Percentiles rank a stretch among this genome's conserved stretches.
Evolutionary conservation across 2,329 filamentous ascomycete species (phyloP).

Genomic region (Ophiostoma triangulosporum): DNA sequence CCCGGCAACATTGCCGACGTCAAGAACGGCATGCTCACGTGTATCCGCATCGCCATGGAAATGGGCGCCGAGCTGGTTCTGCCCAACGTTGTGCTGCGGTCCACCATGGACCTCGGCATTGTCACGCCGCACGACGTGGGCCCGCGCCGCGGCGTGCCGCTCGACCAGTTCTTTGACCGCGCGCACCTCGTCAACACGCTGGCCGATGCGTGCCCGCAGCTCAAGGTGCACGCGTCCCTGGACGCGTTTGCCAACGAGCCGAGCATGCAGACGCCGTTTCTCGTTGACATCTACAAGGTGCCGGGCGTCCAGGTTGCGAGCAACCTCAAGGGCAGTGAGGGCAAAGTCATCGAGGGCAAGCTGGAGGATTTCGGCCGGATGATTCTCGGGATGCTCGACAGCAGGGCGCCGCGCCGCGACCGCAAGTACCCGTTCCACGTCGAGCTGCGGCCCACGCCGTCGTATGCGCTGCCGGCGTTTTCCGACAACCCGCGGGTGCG

Average conservation of each 20-base stretch:
- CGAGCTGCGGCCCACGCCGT: conserved; percentile 17
- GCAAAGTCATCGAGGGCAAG: conserved; percentile 16
- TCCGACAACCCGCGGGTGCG: conserved; percentile 20
- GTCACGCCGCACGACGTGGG: conserved; percentile 16
- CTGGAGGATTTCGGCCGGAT: conserved; percentile 12
- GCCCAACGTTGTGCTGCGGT: conserved; percentile 23
- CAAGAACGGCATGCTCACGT: conserved; percentile 31
- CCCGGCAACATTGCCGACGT: conserved; percentile 30
- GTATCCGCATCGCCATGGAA: conserved; percentile 32
- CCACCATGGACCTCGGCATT: conserved; percentile 19
- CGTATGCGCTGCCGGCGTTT: conserved; percentile 21
- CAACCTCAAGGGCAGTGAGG: conserved; percentile 10
- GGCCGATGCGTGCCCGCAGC: conserved; percentile 22
- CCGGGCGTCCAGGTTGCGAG: conserved; percentile 7
- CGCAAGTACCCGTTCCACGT: conserved; percentile 22
- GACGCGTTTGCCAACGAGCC: conserved; percentile 23
- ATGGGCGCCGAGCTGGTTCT: conserved; percentile 29
- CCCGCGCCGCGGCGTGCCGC: conserved; percentile 17
- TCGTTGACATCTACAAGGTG: conserved; percentile 17
- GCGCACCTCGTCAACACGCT: conserved; percentile 21
- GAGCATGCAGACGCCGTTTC: conserved; percentile 16
- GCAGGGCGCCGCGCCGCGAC: conserved; percentile 15
- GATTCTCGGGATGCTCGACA: conserved; percentile 19
- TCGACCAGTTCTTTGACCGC: conserved; percentile 24
- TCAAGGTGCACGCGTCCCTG: conserved; percentile 22